These are phyloP conservation scores for Cladophialophora exuberans DNA, from an alignment of 2,329 filamentous ascomycete genomes.

Conservation along the genomic window DNA sequence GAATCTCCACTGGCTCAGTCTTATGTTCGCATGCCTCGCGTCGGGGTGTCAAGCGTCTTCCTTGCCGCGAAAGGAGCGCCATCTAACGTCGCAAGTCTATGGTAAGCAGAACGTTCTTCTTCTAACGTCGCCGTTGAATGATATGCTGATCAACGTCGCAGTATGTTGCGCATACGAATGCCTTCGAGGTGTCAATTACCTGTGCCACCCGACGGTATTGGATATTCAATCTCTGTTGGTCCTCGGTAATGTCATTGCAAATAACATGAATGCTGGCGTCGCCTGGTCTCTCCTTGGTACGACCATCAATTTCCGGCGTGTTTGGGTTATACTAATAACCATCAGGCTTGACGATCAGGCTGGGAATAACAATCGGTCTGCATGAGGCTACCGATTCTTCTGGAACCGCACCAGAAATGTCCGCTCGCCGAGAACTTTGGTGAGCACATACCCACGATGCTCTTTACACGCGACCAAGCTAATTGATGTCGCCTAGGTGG, in stretches of 20 bases:
- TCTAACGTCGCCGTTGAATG: conserved; percentile 37
- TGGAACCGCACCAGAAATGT: conserved; percentile 44
- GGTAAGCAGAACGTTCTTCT: conserved; percentile 42
- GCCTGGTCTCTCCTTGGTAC: conserved; percentile 62
- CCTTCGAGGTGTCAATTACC: conserved; percentile 64
- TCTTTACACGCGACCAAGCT: not conserved
- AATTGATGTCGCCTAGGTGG: conserved; percentile 32
- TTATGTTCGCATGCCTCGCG: conserved; percentile 63
- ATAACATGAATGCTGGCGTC: conserved; percentile 66
- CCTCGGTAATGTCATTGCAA: conserved; percentile 63
- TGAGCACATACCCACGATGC: conserved; percentile 50
- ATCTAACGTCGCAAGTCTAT: conserved; percentile 66
- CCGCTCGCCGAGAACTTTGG: conserved; percentile 61
- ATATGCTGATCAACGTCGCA: conserved; percentile 38
- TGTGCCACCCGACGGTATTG: conserved; percentile 62
- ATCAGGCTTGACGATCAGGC: conserved; percentile 38
- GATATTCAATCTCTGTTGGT: conserved; percentile 64
- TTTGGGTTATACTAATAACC: conserved; percentile 31
- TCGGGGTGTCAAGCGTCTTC: conserved; percentile 64
- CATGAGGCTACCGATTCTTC: conserved; percentile 27
- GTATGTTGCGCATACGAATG: conserved; percentile 68
- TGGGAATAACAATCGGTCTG: conserved; percentile 41
- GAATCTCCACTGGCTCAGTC: conserved; percentile 60
- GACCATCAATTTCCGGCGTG: not conserved
- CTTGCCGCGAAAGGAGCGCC: conserved; percentile 59